Percentiles rank a stretch among this genome's conserved stretches.
phyloP scores from a whole-genome alignment of 75 land plant species.

The Adiantum capillusveneris region DNA sequence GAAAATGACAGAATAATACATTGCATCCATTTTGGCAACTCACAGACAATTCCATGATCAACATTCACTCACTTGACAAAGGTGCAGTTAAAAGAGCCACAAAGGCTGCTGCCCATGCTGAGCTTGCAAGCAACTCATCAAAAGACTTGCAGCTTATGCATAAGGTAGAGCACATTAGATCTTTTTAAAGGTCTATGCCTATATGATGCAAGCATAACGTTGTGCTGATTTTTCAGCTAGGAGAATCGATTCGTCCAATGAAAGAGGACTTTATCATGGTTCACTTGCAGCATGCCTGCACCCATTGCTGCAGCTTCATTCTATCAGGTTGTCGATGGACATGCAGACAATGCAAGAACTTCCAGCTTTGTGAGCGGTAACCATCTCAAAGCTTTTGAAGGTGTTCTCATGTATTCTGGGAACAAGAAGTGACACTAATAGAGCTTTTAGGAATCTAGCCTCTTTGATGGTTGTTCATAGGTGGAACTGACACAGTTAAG shows the following conservation, averaged over 20 bases:
- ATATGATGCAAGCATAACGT: background rate
- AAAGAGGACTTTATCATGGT: constrained; percentile 57
- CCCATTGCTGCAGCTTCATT: constrained; percentile 43
- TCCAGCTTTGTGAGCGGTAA: constrained; percentile 40
- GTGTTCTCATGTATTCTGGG: too few species aligned
- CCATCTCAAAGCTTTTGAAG: too few species aligned
- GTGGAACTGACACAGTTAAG: too few species aligned
- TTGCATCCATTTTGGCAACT: too few species aligned
- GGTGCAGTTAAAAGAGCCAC: constrained; percentile 26
- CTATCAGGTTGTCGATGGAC: constrained; percentile 37
- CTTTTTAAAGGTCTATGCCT: too few species aligned
- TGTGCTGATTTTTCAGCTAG: constrained; percentile 29
- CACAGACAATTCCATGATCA: too few species aligned
- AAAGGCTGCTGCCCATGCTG: constrained; percentile 28
- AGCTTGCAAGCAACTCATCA: constrained; percentile 31
- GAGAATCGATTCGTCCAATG: constrained; percentile 42
- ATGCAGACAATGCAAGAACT: constrained; percentile 41
- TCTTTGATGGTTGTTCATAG: too few species aligned
- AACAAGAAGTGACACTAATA: too few species aligned
- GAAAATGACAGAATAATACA: too few species aligned
- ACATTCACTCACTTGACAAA: too few species aligned
- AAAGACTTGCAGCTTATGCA: constrained; percentile 40
- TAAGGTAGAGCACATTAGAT: constrained; percentile 13
- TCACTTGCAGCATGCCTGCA: constrained; percentile 46
- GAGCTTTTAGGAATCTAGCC: too few species aligned